Conservation (phyloP, 495 filamentous ascomycete genomes). For the Penicillium diatomitis region DNA sequence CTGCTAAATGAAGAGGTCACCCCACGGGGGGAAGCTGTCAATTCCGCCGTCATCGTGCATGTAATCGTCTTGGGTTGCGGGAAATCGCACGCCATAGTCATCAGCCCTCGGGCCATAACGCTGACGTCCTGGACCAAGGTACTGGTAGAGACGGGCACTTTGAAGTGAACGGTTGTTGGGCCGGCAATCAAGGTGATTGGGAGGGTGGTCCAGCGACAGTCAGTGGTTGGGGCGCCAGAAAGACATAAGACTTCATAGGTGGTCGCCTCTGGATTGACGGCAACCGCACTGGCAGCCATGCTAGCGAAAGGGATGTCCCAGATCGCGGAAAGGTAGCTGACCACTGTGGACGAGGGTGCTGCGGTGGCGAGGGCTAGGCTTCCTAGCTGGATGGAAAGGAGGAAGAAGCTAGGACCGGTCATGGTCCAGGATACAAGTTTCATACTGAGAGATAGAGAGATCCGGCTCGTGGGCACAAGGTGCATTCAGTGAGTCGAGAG, state of each 20-base stretch:
- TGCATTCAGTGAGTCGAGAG: no score
- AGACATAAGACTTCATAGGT: constrained; percentile 22
- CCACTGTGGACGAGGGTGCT: neutral
- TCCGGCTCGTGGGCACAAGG: no score
- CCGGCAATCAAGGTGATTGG: constrained; percentile 22
- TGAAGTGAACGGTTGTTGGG: constrained; percentile 5
- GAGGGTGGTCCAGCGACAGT: constrained; percentile 8
- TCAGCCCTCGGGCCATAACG: neutral
- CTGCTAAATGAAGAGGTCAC: constrained; percentile 1
- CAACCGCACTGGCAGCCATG: constrained; percentile 16
- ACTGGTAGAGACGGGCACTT: neutral
- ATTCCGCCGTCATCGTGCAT: no score
- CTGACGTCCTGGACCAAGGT: neutral
- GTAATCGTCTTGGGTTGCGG: no score
- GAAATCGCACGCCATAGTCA: no score
- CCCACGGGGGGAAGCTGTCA: neutral
- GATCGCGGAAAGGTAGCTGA: neutral
- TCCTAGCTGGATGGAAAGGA: neutral
- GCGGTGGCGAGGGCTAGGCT: neutral
- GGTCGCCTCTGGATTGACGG: constrained; percentile 14
- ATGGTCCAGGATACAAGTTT: neutral
- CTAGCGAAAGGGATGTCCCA: constrained; percentile 4
- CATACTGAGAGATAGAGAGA: no score
- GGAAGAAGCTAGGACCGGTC: neutral
- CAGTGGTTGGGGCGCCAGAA: constrained; percentile 7